Base-by-base conservation (phyloP, 208 protist genomes). In the Porcisia deanei region DNA sequence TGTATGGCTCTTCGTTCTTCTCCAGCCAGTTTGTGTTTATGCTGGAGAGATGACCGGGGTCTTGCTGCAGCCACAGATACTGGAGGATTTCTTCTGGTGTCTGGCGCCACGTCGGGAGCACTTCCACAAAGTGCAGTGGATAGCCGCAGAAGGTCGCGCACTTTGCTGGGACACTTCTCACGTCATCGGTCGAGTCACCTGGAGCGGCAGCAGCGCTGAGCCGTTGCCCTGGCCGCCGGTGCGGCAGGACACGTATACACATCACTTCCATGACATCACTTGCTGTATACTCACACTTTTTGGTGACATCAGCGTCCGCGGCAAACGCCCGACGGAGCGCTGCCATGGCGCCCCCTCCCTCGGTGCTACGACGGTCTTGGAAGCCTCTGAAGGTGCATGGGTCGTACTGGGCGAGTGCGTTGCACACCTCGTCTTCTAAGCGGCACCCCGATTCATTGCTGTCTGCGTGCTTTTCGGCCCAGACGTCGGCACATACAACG, bases 61-160 rank as follows among this genome's bases (percentile, higher is more conserved):
- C 69, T 55, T 66, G 69, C 70, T 47, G 54, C 6, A 7, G 55
- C 18, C 58, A 73, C 30, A 79, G 68, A 49, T 75, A 43, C 22
- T 47, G 22, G 4, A 83, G 37, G 0, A 77, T n/a, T 45, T 83
- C 82, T 43, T 77, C 69, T 8, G 79, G 83, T 18, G 75, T 72
- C 18, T 20, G 25, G 9, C 18, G 59, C 63, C 71, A 79, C 14
- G 78, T 84, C 2, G 82, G 67, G 2, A 84, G 75, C 49, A 86
- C 74, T 66, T 86, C 82, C 1, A 86, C n/a, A 52, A 72, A 78
- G 37, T 12, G 69, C 54, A 86, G 67, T 54, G 63, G 63, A 45
- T 75, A 79, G n/a, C 76, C 76, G 20, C 52, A 61, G 41, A 80
- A 81, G 4, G 75, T 43, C n/a, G 60, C 2, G 60, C 34, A 6